Evolutionary conservation across 1,284 basidiomycete species (phyloP), one percentile per base, ranked within the genome.

Genomic region (Phellopilus nigrolimitatus): DNA sequence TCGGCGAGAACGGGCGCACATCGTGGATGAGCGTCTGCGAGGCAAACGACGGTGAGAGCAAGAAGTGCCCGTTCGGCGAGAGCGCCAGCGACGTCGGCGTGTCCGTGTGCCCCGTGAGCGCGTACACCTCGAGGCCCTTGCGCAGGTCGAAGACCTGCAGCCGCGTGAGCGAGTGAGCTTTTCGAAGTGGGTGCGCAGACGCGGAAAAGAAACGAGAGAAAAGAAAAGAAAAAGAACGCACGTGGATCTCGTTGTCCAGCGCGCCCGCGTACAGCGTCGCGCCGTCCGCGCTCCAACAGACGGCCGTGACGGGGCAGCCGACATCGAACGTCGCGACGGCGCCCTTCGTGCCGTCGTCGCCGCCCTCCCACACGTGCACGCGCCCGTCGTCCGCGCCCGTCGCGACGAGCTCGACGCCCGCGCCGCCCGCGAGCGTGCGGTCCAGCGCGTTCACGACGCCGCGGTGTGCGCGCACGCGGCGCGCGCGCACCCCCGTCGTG

Each of bases 201-300:
- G 17, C 17, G 52, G 51, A 39, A 13, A 53, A 12, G 4, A 17
- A 39, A 51, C 27, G n/a, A n/a, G 19, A 15, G 25, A 10, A 33
- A 31, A 24, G 50, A 37, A 25, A 17, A 21, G 28, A 9, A 30
- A 17, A 50, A 37, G 17, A 17, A 74, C 86, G 57, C 64, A 93
- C 93, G 65, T 95, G 91, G 57, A 97, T 85, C 65, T 91, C 90
- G 60, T 97, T 97, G 68, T 97, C 94, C 60, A 97, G 68, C 5
- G 89, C 92, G 7, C 86, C 91, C n/a, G 90, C 80, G 59, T 90
- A 97, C 51, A 94, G 75, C 57, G 81, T 87, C 56, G 88, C 78
- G 0, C 90, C 94, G 62, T 97, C 93, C 34, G 80, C 80, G 60
- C 89, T 88, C 92, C 91, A 97, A 62, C 87, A 88, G 0, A 95